Conservation (phyloP, 2,329 filamentous ascomycete species). For the Periglandula ipomoeae region DNA sequence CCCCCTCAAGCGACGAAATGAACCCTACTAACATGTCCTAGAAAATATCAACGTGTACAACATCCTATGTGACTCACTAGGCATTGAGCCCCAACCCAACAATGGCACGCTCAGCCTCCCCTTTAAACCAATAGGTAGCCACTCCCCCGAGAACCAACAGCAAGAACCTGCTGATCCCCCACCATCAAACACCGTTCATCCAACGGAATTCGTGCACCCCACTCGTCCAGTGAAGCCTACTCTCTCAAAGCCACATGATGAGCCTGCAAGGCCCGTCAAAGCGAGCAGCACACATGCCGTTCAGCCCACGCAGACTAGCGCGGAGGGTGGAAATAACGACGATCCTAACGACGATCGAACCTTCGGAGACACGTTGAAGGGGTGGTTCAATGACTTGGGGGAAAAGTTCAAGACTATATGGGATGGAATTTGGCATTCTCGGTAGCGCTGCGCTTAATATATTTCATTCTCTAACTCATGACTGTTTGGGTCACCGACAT, state of each 20-base stretch:
- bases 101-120: conserved; percentile 80
- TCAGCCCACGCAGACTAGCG: neutral
- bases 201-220: neutral
- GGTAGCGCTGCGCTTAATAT: neutral
- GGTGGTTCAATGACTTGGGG: too few species aligned
- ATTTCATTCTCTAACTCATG: too few species aligned
- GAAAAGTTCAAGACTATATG: conserved; percentile 43
- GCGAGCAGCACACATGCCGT: neutral
- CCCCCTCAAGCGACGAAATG: neutral
- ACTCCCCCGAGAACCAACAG: conserved; percentile 40
- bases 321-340: neutral
- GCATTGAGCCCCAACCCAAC: conserved; percentile 64
- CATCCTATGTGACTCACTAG: conserved; percentile 81
- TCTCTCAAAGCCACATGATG: neutral
- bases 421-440: conserved; percentile 31
- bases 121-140: conserved; percentile 52
- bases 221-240: neutral
- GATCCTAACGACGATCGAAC: conserved; percentile 12
- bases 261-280: conserved; percentile 2
- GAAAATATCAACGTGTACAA: conserved; percentile 96
- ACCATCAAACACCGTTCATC: neutral
- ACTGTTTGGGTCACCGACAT: too few species aligned
- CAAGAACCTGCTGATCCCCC: conserved; percentile 45
- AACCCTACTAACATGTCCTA: conserved; percentile 27
- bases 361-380: conserved; percentile 23